Conservation (phyloP, 2,329 filamentous ascomycete species). For the Dendryphion nanum region DNA sequence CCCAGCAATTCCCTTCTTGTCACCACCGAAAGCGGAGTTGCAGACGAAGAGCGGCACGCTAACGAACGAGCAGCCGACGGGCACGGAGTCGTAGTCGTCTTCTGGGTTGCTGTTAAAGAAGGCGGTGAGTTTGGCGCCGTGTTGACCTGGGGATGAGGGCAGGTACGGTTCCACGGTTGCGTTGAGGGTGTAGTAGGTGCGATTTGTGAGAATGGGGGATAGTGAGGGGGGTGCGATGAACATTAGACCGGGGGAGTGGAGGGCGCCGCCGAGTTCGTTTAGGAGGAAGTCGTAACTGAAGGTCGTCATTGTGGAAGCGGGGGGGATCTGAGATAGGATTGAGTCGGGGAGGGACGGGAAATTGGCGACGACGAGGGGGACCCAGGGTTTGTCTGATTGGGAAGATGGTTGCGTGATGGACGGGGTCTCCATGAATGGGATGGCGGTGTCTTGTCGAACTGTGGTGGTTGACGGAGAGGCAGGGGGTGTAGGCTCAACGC, state of each 20-base stretch:
- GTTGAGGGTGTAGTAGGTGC: constrained; percentile 45
- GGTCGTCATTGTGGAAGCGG: constrained; percentile 18
- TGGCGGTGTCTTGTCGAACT: not conserved
- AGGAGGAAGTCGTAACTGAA: constrained; percentile 42
- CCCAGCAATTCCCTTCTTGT: constrained; percentile 1
- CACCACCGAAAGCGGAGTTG: constrained; percentile 4
- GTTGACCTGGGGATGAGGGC: constrained; percentile 39
- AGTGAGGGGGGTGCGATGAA: constrained; percentile 24
- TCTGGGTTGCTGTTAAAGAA: constrained; percentile 43
- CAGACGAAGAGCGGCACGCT: constrained; percentile 45
- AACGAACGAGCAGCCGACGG: constrained; percentile 27
- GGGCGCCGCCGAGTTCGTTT: constrained; percentile 34
- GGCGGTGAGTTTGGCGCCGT: constrained; percentile 48
- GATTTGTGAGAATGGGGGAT: constrained; percentile 24
- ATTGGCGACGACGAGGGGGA: constrained; percentile 35
- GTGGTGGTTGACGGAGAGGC: not conserved
- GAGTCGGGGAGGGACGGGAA: constrained; percentile 20
- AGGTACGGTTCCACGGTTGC: constrained; percentile 41
- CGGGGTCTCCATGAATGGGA: constrained; percentile 2
- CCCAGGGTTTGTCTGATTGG: constrained; percentile 24
- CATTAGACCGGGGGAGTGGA: constrained; percentile 44
- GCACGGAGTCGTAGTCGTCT: constrained; percentile 21
- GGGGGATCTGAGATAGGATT: constrained; percentile 18
- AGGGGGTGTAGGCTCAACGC: not conserved
- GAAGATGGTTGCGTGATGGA: constrained; percentile 13